Evolutionary conservation across 306 rosid species (phyloP), one percentile per base, ranked within the genome.

Genomic region (Glycine soja): DNA sequence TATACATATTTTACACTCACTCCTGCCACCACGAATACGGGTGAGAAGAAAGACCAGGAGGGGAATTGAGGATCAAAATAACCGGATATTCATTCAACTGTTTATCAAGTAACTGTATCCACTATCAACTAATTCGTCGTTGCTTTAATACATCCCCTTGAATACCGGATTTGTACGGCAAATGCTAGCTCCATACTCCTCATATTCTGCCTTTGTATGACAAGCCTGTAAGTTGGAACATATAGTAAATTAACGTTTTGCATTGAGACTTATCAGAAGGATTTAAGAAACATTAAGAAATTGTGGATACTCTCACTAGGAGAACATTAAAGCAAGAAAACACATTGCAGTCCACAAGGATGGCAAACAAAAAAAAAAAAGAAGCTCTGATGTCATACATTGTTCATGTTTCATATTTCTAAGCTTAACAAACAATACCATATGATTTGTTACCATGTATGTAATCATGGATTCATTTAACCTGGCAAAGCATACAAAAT

Each of bases 101-200:
- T 36, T 48, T 2, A 77, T 72, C 82, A 48, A 81, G 78, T 83
- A 64, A 51, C 69, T 72, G 87, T 76, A 4, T 76, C 65, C 45
- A 15, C 6, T 52, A 84, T 74, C 62, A 53, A 51, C 83, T 77
- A 65, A 85, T 80, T 81, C n/a, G 46, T 81, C 82, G 62, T 76
- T 30, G 87, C 86, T 72, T 90, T 88, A 96, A 72, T 93, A 96
- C 99, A 96, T 96, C 47, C 99, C 99, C 91, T 93, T 96, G 93
- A 96, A 96, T 84, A 96, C 97, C 34, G 99, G 99, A 88, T 96
- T 96, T 57, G 98, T 90, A 50, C 99, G 90, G 81, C 99, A 96
- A 79, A 96, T 96, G 89, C 99, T 92, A 18, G 98, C 99, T 71
- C 99, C 99, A 36, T 92, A 77, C 83, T 96, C 99, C 68, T 96